These are phyloP conservation scores for Dactylonectria macrodidyma DNA, from an alignment of 2,329 filamentous ascomycete species.

Conservation along the genomic window DNA sequence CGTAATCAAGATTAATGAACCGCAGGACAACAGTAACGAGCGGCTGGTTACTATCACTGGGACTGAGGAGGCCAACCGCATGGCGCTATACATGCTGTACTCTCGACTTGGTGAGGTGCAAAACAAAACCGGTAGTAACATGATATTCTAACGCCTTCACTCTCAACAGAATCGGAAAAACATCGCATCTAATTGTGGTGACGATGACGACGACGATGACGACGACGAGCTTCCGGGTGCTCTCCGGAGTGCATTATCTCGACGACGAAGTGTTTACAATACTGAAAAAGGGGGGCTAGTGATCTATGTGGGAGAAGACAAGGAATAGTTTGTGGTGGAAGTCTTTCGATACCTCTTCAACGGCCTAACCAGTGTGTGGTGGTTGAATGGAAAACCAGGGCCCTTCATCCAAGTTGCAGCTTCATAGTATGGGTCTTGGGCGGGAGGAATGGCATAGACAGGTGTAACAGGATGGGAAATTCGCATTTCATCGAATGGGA, in stretches of 20 bases:
- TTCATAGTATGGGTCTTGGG: slow-evolving; percentile 35
- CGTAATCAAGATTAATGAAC: slow-evolving; percentile 99
- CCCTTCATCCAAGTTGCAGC: slow-evolving; percentile 13
- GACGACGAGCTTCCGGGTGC: slow-evolving; percentile 35
- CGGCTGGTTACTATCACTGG: slow-evolving; percentile 97
- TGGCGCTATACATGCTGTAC: slow-evolving; percentile 99
- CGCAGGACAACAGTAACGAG: slow-evolving; percentile 99
- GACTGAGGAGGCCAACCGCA: slow-evolving; percentile 98
- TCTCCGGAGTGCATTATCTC: slow-evolving; percentile 21
- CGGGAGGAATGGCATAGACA: slow-evolving; percentile 47
- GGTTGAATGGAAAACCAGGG: slow-evolving; percentile 1
- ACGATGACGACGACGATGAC: slow-evolving; percentile 28
- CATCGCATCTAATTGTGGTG: slow-evolving; percentile 56
- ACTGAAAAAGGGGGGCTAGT: slow-evolving; percentile 37
- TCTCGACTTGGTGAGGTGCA: slow-evolving; percentile 86
- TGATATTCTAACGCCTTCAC: slow-evolving; percentile 48
- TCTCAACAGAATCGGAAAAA: slow-evolving; percentile 60
- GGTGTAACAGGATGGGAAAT: slow-evolving; percentile 50
- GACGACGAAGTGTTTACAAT: slow-evolving; percentile 26
- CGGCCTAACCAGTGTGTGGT: slow-evolving; percentile 1
- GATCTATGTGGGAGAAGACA: slow-evolving; percentile 26
- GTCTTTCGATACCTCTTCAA: slow-evolving; percentile 17
- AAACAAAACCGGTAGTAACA: slow-evolving; percentile 41
- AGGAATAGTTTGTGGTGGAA: slow-evolving; percentile 15
- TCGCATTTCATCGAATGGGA: slow-evolving; percentile 47